phyloP scores from a whole-genome alignment of 2,329 filamentous ascomycete species.

The Trichoderma hamatum region DNA sequence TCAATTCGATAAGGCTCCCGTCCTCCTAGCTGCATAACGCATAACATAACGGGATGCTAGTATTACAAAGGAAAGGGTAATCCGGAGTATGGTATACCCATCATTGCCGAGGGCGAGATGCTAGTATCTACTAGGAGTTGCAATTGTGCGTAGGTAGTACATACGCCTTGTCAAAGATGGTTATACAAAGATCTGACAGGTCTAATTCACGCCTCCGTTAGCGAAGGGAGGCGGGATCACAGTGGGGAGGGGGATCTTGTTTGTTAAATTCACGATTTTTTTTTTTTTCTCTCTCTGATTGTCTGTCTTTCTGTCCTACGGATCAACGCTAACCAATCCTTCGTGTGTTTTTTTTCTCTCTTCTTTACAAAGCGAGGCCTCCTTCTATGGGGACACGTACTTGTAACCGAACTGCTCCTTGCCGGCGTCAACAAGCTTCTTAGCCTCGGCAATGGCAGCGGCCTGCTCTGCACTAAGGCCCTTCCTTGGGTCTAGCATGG shows the following conservation, averaged over 20 bases:
- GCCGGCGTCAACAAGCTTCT: slow-evolving; percentile 42
- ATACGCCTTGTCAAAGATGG: not conserved
- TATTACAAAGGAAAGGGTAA: not conserved
- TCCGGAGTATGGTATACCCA: not conserved
- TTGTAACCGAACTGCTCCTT: slow-evolving; percentile 54
- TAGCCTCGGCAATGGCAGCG: slow-evolving; percentile 35
- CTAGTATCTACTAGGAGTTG: not conserved
- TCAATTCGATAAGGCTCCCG: not conserved
- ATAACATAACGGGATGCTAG: not conserved
- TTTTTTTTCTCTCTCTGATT: too few relatives aligned
- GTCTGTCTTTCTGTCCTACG: not conserved
- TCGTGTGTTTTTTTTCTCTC: not conserved
- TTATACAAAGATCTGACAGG: not conserved
- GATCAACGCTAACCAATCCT: not conserved
- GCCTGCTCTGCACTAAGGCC: slow-evolving; percentile 31
- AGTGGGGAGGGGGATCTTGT: not conserved
- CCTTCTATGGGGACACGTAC: slow-evolving; percentile 46
- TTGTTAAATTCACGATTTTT: not conserved
- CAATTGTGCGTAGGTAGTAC: not conserved
- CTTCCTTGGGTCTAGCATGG: slow-evolving; percentile 39
- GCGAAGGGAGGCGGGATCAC: not conserved
- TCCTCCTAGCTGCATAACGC: not conserved
- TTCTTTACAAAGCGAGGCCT: not conserved
- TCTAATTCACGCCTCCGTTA: not conserved
- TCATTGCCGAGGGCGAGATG: not conserved